Conservation (phyloP, 2,329 filamentous ascomycete genomes). For the Didymella pomorum region DNA sequence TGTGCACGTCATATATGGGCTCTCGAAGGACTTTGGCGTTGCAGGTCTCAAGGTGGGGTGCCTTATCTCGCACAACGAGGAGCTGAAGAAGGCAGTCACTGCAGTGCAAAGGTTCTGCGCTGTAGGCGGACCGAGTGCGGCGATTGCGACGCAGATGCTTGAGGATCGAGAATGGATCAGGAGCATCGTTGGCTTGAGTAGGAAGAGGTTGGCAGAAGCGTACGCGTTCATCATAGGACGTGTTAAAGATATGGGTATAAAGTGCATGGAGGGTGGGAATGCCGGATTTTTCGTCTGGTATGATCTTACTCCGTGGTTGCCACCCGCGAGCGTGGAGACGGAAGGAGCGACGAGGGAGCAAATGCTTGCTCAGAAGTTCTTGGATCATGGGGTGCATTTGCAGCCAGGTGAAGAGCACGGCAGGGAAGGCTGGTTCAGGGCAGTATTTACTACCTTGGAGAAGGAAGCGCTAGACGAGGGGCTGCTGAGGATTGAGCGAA, state of each 20-base stretch:
- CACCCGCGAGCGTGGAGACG: not conserved
- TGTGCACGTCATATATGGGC: slow-evolving; percentile 61
- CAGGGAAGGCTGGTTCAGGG: slow-evolving; percentile 54
- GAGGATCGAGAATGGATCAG: slow-evolving; percentile 34
- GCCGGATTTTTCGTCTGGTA: slow-evolving; percentile 67
- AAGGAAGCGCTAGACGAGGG: slow-evolving; percentile 48
- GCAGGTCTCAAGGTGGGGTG: slow-evolving; percentile 54
- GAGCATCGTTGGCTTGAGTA: not conserved
- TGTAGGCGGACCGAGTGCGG: slow-evolving; percentile 26
- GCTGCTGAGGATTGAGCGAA: slow-evolving; percentile 23
- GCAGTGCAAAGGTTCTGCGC: slow-evolving; percentile 49
- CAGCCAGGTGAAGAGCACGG: slow-evolving; percentile 46
- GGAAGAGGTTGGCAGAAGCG: not conserved
- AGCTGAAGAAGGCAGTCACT: slow-evolving; percentile 24
- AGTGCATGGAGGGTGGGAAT: slow-evolving; percentile 59
- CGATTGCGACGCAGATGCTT: slow-evolving; percentile 31
- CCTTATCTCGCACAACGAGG: slow-evolving; percentile 29
- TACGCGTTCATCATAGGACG: not conserved
- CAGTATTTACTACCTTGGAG: slow-evolving; percentile 51
- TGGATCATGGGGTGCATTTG: slow-evolving; percentile 29
- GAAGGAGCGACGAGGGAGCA: slow-evolving; percentile 28
- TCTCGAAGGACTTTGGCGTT: slow-evolving; percentile 60
- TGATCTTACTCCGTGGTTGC: slow-evolving; percentile 51
- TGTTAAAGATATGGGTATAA: slow-evolving; percentile 55
- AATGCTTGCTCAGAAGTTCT: slow-evolving; percentile 36